Percentiles rank a stretch among this genome's conserved stretches.
These are phyloP conservation scores for Aspergillus caelatus DNA, from an alignment of 2,329 filamentous ascomycete genomes.

Conservation along the genomic window DNA sequence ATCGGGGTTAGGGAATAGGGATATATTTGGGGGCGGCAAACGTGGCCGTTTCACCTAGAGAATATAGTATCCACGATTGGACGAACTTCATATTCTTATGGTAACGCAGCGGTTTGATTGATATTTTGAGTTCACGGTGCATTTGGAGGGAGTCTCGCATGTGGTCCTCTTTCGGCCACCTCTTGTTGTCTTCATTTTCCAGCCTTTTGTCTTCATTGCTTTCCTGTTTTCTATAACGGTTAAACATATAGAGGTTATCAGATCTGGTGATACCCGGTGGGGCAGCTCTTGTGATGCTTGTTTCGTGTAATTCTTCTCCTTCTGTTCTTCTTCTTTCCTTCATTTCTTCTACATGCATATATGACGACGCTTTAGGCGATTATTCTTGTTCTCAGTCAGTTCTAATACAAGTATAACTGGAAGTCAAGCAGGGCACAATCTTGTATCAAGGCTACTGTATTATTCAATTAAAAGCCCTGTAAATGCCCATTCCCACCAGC, in stretches of 20 bases:
- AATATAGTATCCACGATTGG: conserved; percentile 34
- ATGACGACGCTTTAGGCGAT: too few relatives aligned
- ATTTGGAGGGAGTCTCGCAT: conserved; percentile 38
- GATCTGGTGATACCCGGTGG: conserved; percentile 40
- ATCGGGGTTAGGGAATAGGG: conserved; percentile 48
- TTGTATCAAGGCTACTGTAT: not conserved
- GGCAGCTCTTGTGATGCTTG: conserved; percentile 30
- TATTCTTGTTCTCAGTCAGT: not conserved
- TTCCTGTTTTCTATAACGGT: conserved; percentile 22
- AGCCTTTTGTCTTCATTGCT: conserved; percentile 10
- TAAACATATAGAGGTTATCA: conserved; percentile 39
- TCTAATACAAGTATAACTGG: not conserved
- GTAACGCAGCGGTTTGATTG: conserved; percentile 34
- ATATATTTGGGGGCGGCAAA: conserved; percentile 51
- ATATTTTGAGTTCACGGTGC: conserved; percentile 31
- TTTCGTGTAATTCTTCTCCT: conserved; percentile 14
- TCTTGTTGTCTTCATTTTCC: conserved; percentile 14
- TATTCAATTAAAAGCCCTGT: conserved; percentile 62
- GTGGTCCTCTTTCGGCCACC: conserved; percentile 19
- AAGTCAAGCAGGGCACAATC: not conserved
- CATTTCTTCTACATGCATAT: conserved; percentile 7
- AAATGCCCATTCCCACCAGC: conserved; percentile 71
- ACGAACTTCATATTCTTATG: conserved; percentile 38
- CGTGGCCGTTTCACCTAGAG: conserved; percentile 48
- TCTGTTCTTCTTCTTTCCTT: conserved; percentile 10